Conservation (phyloP, 495 filamentous ascomycete species). For the Tuber indicum region DNA sequence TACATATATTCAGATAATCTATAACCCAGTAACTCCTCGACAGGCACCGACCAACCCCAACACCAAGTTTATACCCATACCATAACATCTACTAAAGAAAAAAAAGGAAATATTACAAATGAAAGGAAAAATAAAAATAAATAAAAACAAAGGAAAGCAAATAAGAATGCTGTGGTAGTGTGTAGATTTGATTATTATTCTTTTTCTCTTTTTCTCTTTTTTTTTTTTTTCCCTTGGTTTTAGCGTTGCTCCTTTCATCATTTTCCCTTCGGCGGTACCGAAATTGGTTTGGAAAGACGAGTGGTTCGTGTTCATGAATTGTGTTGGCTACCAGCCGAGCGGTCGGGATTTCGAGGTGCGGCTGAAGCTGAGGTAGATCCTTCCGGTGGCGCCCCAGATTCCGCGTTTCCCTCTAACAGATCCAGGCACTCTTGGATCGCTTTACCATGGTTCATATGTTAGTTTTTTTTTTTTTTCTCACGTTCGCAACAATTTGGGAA, state of each 20-base stretch:
- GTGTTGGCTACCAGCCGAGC: conserved; percentile 27
- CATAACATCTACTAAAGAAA: conserved; percentile 39
- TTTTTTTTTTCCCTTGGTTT: conserved; percentile 14
- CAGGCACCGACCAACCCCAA: conserved; percentile 39
- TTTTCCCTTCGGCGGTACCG: conserved; percentile 22
- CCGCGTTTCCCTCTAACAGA: conserved; percentile 38
- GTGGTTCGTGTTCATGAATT: conserved; percentile 34
- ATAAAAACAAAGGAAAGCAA: conserved; percentile 31
- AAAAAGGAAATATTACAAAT: conserved; percentile 15
- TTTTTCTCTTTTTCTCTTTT: neutral
- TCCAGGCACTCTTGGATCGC: conserved; percentile 42
- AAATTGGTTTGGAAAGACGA: conserved; percentile 12
- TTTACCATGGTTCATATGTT: conserved; percentile 26
- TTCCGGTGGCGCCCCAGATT: conserved; percentile 34
- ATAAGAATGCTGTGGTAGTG: conserved; percentile 25
- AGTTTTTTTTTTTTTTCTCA: conserved; percentile 16
- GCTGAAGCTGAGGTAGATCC: conserved; percentile 40
- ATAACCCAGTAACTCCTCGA: conserved; percentile 42
- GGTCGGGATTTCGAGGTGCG: conserved; percentile 36
- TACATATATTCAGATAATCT: conserved; percentile 41
- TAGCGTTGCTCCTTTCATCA: conserved; percentile 19
- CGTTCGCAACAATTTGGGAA: conserved; percentile 15
- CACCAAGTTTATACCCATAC: conserved; percentile 40
- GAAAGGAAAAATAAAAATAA: conserved; percentile 19
- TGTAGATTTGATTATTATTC: neutral